Conservation (phyloP, 2,329 filamentous ascomycete species). For the Colletotrichum sp. region DNA sequence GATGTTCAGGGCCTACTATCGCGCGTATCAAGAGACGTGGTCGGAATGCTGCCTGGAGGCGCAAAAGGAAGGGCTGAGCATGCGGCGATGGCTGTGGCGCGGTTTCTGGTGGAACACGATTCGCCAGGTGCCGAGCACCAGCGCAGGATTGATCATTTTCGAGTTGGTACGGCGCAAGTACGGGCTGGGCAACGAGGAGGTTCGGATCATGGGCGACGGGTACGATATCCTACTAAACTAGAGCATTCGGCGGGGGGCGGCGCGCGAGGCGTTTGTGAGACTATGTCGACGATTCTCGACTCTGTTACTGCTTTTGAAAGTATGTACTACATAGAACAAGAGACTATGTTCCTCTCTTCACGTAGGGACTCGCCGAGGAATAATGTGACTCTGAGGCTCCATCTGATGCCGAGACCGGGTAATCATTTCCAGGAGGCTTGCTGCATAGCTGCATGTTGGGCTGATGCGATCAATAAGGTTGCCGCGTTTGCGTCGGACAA, state of each 20-base stretch:
- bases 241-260: conserved; percentile 4
- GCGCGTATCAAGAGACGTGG: conserved; percentile 73
- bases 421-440: not conserved
- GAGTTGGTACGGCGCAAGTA: conserved; percentile 78
- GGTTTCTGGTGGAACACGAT: conserved; percentile 77
- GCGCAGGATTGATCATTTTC: conserved; percentile 79
- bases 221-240: conserved; percentile 71
- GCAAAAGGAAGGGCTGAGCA: conserved; percentile 56
- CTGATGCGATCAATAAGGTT: not conserved
- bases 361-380: not conserved
- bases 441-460: not conserved
- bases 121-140: conserved; percentile 77
- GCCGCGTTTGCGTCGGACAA: not conserved
- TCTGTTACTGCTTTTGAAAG: not conserved
- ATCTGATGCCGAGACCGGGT: not conserved
- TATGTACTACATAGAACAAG: not conserved
- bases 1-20: conserved; percentile 70
- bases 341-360: not conserved
- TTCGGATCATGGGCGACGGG: conserved; percentile 70
- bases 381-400: not conserved
- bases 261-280: conserved; percentile 5
- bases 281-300: not conserved
- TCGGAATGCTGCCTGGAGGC: conserved; percentile 65
- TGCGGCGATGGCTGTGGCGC: conserved; percentile 69
- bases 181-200: conserved; percentile 64